These are phyloP conservation scores for Canna indica DNA, from an alignment of 176 grass and related monocot species.

Conservation along the genomic window DNA sequence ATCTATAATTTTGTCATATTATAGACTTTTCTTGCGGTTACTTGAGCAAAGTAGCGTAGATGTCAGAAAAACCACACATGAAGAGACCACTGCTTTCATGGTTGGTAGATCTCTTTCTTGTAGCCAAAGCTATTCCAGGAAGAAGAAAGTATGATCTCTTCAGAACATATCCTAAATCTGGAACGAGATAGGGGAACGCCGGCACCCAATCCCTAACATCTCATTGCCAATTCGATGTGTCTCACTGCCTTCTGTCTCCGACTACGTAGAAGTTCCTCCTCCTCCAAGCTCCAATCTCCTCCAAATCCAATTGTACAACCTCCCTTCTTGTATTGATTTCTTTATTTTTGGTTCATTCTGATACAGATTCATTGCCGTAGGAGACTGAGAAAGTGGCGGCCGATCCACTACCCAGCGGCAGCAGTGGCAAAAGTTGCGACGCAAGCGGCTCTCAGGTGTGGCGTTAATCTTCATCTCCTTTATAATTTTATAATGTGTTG, in stretches of 20 bases:
- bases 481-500: too few relatives aligned
- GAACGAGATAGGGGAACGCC: background rate
- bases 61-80: too few relatives aligned
- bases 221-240: constrained; percentile 1
- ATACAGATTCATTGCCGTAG: background rate
- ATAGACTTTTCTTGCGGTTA: too few relatives aligned
- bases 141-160: background rate
- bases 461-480: background rate
- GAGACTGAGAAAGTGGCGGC: background rate
- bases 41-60: too few relatives aligned
- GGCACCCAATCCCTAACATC: background rate
- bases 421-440: background rate
- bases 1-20: too few relatives aligned
- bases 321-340: too few relatives aligned
- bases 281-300: background rate
- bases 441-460: background rate
- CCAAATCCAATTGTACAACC: background rate
- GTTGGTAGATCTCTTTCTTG: too few relatives aligned
- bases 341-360: background rate
- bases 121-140: background rate
- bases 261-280: background rate
- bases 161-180: background rate
- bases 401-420: background rate
- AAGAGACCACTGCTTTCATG: too few relatives aligned
- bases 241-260: background rate